phyloP scores from a whole-genome alignment of 441 rosid genomes.

The Adansonia madagascariensis region DNA sequence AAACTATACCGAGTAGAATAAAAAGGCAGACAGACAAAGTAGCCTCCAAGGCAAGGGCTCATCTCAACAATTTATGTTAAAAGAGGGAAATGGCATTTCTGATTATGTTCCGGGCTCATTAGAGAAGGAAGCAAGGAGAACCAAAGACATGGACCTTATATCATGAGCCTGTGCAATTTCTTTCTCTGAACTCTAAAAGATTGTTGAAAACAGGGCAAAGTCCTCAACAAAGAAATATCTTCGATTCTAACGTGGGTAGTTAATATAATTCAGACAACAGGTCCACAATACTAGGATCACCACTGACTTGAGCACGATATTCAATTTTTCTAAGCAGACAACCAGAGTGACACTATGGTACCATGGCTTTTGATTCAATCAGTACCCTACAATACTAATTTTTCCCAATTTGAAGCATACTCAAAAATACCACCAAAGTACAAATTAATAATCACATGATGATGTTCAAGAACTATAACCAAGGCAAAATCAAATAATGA shows the following conservation, averaged over 20 bases:
- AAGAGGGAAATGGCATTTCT: not conserved
- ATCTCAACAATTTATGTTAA: not conserved
- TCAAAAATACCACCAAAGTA: conserved; percentile 5
- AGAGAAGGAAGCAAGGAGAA: not conserved
- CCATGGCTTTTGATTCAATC: not conserved
- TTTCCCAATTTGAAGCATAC: not conserved
- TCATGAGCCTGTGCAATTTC: not conserved
- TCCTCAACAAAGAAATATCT: not conserved
- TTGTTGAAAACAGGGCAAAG: not conserved
- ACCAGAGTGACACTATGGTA: not conserved
- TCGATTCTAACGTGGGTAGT: not conserved
- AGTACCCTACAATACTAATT: not conserved
- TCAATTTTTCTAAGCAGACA: conserved; percentile 13
- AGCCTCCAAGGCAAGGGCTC: not conserved
- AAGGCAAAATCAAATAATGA: not conserved
- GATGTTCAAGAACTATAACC: not conserved
- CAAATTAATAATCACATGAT: not conserved
- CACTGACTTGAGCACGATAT: not conserved
- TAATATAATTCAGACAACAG: too few relatives aligned
- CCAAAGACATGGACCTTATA: not conserved
- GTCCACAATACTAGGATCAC: not conserved
- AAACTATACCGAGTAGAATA: not conserved
- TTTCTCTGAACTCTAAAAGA: not conserved
- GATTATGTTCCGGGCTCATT: not conserved
- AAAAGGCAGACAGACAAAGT: not conserved